These are phyloP conservation scores for Alternaria brassicae DNA, from an alignment of 2,329 filamentous ascomycete genomes.

Conservation along the genomic window DNA sequence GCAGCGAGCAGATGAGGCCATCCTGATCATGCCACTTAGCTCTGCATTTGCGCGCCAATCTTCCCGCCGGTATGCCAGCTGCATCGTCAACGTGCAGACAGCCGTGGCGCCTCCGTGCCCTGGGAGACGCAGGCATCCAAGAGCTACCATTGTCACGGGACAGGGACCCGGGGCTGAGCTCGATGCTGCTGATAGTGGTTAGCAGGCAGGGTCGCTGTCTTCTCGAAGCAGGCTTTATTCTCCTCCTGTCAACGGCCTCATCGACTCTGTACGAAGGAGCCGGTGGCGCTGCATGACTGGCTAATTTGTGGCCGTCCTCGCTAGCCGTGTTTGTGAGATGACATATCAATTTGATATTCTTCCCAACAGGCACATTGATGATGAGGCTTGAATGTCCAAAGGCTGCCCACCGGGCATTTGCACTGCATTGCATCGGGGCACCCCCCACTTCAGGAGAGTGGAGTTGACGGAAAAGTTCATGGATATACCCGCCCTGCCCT, in stretches of 20 bases:
- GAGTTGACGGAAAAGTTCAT: constrained; percentile 19
- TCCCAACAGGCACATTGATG: constrained; percentile 33
- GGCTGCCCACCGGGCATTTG: constrained; percentile 33
- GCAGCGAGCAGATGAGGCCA: constrained; percentile 2
- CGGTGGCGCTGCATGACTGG: constrained; percentile 28
- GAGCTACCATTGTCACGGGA: constrained; percentile 24
- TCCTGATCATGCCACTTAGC: constrained; percentile 16
- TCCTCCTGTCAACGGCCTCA: constrained; percentile 30
- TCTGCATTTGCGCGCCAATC: constrained; percentile 13
- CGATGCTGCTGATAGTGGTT: constrained; percentile 13
- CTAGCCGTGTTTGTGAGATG: constrained; percentile 33
- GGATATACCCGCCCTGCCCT: constrained; percentile 37
- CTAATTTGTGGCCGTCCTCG: constrained; percentile 27
- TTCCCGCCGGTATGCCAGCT: constrained; percentile 17
- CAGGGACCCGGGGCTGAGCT: constrained; percentile 11
- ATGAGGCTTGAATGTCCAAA: constrained; percentile 42
- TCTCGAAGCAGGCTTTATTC: constrained; percentile 36
- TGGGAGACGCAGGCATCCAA: constrained; percentile 14
- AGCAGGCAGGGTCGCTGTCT: constrained; percentile 26
- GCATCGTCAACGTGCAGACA: constrained; percentile 13
- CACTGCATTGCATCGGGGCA: constrained; percentile 43
- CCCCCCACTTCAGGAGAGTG: constrained; percentile 38
- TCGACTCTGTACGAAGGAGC: constrained; percentile 23
- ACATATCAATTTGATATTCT: constrained; percentile 29
- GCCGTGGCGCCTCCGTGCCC: constrained; percentile 16